Percentiles rank a stretch among this genome's conserved stretches.
Conservation (phyloP, 345 rosid genomes). For the Psidium guajava region DNA sequence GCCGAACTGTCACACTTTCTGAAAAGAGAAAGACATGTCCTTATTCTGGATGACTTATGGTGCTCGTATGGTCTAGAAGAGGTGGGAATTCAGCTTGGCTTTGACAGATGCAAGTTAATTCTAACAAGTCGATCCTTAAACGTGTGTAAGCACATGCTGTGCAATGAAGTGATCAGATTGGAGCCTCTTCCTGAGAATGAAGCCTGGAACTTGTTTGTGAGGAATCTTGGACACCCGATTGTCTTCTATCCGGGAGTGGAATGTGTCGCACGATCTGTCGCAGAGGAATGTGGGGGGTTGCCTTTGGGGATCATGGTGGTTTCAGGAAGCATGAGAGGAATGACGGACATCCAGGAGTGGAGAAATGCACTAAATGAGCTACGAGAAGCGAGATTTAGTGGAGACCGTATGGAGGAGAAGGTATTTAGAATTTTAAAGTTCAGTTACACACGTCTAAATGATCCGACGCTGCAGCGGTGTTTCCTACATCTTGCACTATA, state of each 20-base stretch:
- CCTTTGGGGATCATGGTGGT: conserved; percentile 3
- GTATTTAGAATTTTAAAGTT: neutral
- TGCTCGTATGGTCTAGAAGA: neutral
- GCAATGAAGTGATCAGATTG: neutral
- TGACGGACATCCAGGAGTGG: conserved; percentile 1
- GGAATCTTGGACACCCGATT: neutral
- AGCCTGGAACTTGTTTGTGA: conserved; percentile 1
- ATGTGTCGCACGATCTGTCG: neutral
- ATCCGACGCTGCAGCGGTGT: neutral
- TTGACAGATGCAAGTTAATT: conserved; percentile 7
- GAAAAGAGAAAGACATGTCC: neutral
- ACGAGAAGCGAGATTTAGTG: neutral
- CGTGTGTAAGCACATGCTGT: neutral
- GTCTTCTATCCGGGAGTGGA: neutral
- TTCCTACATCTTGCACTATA: conserved; percentile 9
- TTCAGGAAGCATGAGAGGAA: conserved; percentile 4
- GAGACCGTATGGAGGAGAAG: neutral
- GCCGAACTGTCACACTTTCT: neutral
- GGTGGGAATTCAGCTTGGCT: neutral
- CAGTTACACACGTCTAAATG: conserved; percentile 6
- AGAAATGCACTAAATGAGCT: conserved; percentile 1
- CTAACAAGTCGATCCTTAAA: conserved; percentile 8
- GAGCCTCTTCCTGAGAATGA: neutral
- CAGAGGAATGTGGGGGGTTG: conserved; percentile 6
- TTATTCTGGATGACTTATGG: conserved; percentile 19